phyloP scores from a whole-genome alignment of 2,329 filamentous ascomycete genomes.

The Fusarium bactridioides region DNA sequence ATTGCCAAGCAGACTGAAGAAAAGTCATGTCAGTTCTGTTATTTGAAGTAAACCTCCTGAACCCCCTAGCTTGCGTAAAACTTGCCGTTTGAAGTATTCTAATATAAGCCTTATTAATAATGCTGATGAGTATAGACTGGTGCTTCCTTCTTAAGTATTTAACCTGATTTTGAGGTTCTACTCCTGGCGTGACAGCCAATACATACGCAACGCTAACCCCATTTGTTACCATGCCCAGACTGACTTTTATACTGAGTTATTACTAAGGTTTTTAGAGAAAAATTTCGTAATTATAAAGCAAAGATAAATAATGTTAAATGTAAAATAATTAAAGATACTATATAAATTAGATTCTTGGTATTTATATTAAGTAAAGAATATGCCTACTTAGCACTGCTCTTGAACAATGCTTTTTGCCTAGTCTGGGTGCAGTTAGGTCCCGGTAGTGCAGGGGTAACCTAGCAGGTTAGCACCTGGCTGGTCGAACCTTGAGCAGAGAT shows the following conservation, averaged over 20 bases:
- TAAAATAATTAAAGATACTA: too few species aligned
- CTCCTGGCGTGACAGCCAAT: neutral
- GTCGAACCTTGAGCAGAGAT: neutral
- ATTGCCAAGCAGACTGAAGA: too few species aligned
- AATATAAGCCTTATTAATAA: accelerated
- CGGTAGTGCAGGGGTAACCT: too few species aligned
- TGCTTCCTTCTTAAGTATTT: accelerated
- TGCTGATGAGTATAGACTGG: too few species aligned
- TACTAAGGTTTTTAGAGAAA: too few species aligned
- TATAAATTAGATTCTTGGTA: too few species aligned
- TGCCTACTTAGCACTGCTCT: too few species aligned
- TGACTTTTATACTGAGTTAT: neutral
- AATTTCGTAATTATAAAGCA: neutral
- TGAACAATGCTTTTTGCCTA: too few species aligned
- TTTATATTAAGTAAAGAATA: too few species aligned
- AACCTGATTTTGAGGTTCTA: neutral
- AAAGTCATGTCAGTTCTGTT: too few species aligned
- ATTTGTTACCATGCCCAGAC: neutral
- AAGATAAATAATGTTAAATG: accelerated
- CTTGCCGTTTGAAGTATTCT: accelerated
- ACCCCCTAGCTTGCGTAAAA: neutral
- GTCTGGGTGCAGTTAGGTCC: too few species aligned
- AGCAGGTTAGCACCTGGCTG: neutral
- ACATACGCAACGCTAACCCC: neutral
- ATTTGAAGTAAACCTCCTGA: neutral